Conservation (phyloP, 257 asterid species). For the Plectranthus barbatus region DNA sequence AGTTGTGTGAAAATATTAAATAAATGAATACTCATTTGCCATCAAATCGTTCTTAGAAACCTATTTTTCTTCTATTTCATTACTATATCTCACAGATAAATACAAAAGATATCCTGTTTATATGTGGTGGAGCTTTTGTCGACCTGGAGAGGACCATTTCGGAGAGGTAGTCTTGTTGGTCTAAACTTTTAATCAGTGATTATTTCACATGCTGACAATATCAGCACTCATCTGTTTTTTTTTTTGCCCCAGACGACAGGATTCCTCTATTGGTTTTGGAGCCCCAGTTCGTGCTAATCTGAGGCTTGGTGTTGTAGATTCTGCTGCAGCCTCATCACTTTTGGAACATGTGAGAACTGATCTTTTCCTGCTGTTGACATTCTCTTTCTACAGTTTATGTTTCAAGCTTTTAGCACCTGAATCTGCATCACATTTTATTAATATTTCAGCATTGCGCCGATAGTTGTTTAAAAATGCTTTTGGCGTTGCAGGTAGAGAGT, state of each 20-base stretch:
- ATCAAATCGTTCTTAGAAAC: not conserved
- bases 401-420: not conserved
- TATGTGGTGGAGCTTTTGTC: slow-evolving; percentile 93
- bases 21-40: not conserved
- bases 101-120: slow-evolving; percentile 75
- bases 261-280: slow-evolving; percentile 94
- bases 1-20: not conserved
- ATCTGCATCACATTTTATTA: slow-evolving; percentile 4
- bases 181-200: slow-evolving; percentile 7
- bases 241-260: slow-evolving; percentile 60
- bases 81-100: slow-evolving; percentile 48
- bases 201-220: not conserved
- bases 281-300: slow-evolving; percentile 73
- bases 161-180: slow-evolving; percentile 52
- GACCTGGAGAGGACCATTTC: slow-evolving; percentile 87
- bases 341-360: slow-evolving; percentile 60
- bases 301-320: slow-evolving; percentile 54
- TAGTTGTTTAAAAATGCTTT: slow-evolving; percentile 17
- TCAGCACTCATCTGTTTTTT: slow-evolving; percentile 15
- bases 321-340: slow-evolving; percentile 60
- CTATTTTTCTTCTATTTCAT: slow-evolving; percentile 8
- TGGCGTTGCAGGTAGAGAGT: slow-evolving; percentile 67
- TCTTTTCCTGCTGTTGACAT: not conserved
- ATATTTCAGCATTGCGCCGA: slow-evolving; percentile 2
- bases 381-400: not conserved